Conservation (phyloP, 768 basidiomycete species). For the Pisolithus microcarpus region DNA sequence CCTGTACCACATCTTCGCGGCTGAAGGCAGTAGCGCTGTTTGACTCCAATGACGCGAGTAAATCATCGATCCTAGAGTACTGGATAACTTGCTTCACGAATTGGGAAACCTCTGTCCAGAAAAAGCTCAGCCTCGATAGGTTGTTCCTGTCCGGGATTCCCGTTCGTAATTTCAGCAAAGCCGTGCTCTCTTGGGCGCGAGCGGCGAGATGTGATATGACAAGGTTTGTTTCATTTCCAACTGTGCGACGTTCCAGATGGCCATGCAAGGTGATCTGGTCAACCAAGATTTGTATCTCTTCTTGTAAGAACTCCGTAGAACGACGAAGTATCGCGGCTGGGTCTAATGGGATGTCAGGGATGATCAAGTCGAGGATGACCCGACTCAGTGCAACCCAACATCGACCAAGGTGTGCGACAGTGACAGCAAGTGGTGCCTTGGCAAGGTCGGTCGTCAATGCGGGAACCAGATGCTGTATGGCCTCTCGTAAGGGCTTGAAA, state of each 20-base stretch:
- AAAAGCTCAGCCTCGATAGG: constrained; percentile 47
- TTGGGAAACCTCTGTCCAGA: constrained; percentile 71
- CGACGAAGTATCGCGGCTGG: constrained; percentile 63
- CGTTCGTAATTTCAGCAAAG: constrained; percentile 19
- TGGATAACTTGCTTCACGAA: constrained; percentile 63
- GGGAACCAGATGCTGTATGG: constrained; percentile 27
- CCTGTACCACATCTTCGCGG: no score
- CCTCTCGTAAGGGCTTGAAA: constrained; percentile 29
- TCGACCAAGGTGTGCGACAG: constrained; percentile 34
- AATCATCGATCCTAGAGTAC: no score
- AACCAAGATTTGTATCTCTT: constrained; percentile 35
- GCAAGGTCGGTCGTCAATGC: constrained; percentile 15
- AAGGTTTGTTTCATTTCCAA: constrained; percentile 51
- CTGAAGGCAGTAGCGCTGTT: no score
- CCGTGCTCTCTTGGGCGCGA: constrained; percentile 25
- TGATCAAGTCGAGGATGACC: constrained; percentile 59
- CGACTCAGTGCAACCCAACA: constrained; percentile 58
- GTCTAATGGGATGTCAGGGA: constrained; percentile 83
- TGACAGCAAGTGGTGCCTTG: constrained; percentile 10
- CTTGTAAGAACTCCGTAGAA: constrained; percentile 35
- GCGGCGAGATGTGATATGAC: constrained; percentile 40
- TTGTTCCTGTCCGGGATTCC: constrained; percentile 32
- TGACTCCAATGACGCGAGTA: no score
- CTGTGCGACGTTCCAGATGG: constrained; percentile 44
- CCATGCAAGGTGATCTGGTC: constrained; percentile 49